Percentiles rank a stretch among this genome's conserved stretches.
Conservation (phyloP, 202 grass and related monocot species). For the Saccharum hybrid region DNA sequence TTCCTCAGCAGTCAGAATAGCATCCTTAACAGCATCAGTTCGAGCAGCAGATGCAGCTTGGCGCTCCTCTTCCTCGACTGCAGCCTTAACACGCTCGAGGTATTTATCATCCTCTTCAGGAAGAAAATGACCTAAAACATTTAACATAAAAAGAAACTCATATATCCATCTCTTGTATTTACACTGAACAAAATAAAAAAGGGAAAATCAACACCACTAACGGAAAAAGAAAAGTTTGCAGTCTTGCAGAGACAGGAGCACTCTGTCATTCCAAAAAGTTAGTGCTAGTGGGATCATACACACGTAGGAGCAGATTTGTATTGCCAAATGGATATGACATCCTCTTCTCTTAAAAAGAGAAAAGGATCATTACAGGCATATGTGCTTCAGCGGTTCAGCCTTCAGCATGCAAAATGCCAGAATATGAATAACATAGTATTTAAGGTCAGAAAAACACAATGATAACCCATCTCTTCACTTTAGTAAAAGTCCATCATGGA, state of each 20-base stretch:
- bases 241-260: neutral
- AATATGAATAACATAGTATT: constrained; percentile 18
- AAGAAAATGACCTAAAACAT: constrained; percentile 87
- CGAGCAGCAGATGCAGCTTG: constrained; percentile 80
- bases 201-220: constrained; percentile 6
- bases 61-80: constrained; percentile 94
- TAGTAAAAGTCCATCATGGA: neutral
- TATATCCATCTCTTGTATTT: constrained; percentile 17
- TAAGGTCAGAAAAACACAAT: constrained; percentile 11
- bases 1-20: constrained; percentile 85
- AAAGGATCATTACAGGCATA: constrained; percentile 17
- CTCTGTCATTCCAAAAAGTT: neutral
- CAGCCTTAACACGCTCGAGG: constrained; percentile 90
- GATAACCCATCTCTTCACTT: constrained; percentile 10
- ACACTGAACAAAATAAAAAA: constrained; percentile 17
- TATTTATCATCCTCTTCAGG: constrained; percentile 99
- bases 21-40: constrained; percentile 81
- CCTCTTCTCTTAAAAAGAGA: neutral
- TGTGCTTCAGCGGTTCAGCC: neutral
- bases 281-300: neutral
- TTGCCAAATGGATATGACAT: neutral
- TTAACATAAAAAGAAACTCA: constrained; percentile 29
- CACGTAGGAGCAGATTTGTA: neutral
- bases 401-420: neutral
- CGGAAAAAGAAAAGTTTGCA: constrained; percentile 28